Evolutionary conservation across 768 basidiomycete genomes (phyloP), one percentile per base, ranked within the genome.

Genomic region (Pisolithus albus): DNA sequence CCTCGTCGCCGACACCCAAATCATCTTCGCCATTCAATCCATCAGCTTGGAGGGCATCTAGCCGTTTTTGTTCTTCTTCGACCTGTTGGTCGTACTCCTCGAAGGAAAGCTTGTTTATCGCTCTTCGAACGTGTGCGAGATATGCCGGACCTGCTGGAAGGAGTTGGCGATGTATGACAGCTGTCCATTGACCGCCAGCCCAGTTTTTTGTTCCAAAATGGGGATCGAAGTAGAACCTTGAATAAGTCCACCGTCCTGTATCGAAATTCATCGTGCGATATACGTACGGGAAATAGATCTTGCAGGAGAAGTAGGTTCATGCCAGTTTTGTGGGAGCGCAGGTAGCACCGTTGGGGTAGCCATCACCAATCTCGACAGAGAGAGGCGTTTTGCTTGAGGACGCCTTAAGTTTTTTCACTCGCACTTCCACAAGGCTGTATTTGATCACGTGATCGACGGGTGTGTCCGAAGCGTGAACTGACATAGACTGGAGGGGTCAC

Each of bases 1-100:
- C 75, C 70, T 98, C 96, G 52, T 92, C 88, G 1, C 93, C 94
- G 6, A 98, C 86, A 26, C 92, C 95, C 11, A 92, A 82, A 73
- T 94, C 93, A 61, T 90, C 88, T 55, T 87, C 88, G 6, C 70
- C 70, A 49, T 74, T 74, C 37, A 70, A 61, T 18, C 75, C 81
- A 41, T 69, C 68, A 5, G 63, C 72, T 57, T 78, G 76, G 16
- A 81, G 70, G 4, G 74, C 73, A 49, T 77, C 72, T 32, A 77
- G 68, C 34, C 76, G 79, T 60, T 75, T 73, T 34, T 70, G 73
- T 52, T 81, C 76, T 54, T 79, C 74, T 59, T 76, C 74, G 44
- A 80, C 67, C 62, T 79, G 76, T 60, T 77, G 77, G 72, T 97
- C 93, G 59, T 93, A 79, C 49, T 90, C 82, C 46, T 83, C 84